Base-by-base conservation (phyloP, 805 yeast species). In the Lachancea mirantina region DNA sequence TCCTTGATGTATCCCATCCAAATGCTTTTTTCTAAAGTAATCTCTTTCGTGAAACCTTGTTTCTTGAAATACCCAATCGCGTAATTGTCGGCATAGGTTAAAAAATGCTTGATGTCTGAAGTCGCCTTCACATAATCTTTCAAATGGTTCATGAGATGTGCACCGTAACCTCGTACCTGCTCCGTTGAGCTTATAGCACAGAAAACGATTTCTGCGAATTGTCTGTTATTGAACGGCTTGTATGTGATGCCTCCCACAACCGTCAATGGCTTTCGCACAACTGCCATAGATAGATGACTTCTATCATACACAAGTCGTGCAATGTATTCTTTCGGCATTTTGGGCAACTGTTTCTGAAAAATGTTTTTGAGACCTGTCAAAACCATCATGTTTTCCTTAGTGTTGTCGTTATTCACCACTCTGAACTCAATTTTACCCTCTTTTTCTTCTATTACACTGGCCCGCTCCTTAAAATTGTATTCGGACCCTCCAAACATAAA, bases 1-100 rank as follows among this genome's bases (percentile, higher is more conserved):
- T 92, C 98, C 59, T 92, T 92, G 52, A 92, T 92, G 59, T 92
- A 92, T 3, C 99, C 99, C 92, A 85, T 84, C 99, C 99, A 92
- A 20, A 78, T 70, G 31, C 75, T 73, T 43, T 78, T 81, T 22
- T 89, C 92, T 36, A 92, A 68, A 6, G 95, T 72, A 23, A 92
- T 83, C 40, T 89, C 96, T 56, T 92, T 92, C 11, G 96, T 88
- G 60, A 92, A 92, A 1, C 99, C 99, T 61, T 92, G 99, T 52
- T 92, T 92, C 50, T 89, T 89, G 69, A 92, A 92, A 59, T 89
- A 92, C 2, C 99, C 99, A 59, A 92, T 89, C 36, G 99, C 99
- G 58, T 92, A 92, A 61, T 92, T 92, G 66, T 92, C 99, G 4
- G 99, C 99, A 62, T 92, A 89, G 1, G 97, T 89, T 41, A 89